Conservation (phyloP, 2,329 filamentous ascomycete genomes). For the Sarocladium brachiariae region DNA sequence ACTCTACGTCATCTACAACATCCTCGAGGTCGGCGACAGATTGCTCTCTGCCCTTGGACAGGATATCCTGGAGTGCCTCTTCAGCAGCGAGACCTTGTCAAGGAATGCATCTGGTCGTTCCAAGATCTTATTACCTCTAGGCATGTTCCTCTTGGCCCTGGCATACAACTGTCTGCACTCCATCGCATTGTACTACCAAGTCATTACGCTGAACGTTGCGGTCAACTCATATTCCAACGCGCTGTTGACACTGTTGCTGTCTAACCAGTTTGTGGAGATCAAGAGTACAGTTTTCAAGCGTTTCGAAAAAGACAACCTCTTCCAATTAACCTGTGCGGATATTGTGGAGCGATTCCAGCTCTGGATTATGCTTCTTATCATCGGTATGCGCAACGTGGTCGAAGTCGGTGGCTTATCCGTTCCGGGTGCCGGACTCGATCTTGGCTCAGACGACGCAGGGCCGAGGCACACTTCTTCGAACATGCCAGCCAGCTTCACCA, state of each 20-base stretch:
- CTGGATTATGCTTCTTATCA: constrained; percentile 95
- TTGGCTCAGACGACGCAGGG: constrained; percentile 36
- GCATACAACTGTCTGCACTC: constrained; percentile 85
- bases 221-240: constrained; percentile 99
- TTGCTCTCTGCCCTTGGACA: constrained; percentile 87
- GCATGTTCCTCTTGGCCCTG: constrained; percentile 83
- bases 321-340: constrained; percentile 93
- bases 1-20: constrained; percentile 97
- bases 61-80: constrained; percentile 92
- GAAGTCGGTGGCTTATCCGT: constrained; percentile 82
- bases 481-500: constrained; percentile 82
- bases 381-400: constrained; percentile 91
- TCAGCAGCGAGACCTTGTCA: constrained; percentile 87
- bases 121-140: constrained; percentile 81
- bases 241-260: constrained; percentile 82
- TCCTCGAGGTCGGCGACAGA: constrained; percentile 86
- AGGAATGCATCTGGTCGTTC: constrained; percentile 82
- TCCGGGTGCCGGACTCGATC: constrained; percentile 44
- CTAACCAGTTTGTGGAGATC: constrained; percentile 98
- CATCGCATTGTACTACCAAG: constrained; percentile 88
- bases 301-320: constrained; percentile 95
- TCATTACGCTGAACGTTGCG: constrained; percentile 94
- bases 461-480: constrained; percentile 66
- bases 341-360: constrained; percentile 96
- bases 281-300: constrained; percentile 98